These are phyloP conservation scores for Bromus sterilis DNA, from an alignment of 176 grass and related monocot genomes.

Conservation along the genomic window DNA sequence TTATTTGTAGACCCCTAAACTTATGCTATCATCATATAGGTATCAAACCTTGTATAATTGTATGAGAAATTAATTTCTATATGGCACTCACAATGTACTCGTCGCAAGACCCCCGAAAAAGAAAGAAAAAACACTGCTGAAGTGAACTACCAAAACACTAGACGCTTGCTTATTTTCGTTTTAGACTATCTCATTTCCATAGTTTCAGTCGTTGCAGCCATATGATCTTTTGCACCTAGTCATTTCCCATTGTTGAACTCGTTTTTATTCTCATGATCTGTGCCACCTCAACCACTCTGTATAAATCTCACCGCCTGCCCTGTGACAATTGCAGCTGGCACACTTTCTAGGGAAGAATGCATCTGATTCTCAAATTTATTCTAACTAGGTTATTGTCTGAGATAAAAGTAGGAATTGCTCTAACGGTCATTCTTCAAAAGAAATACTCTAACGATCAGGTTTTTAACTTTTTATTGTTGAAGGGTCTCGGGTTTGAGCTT, in stretches of 20 bases:
- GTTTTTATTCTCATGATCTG: neutral
- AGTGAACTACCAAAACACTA: neutral
- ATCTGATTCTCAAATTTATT: neutral
- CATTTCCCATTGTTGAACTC: neutral
- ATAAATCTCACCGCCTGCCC: neutral
- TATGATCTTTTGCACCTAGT: neutral
- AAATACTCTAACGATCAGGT: too few relatives aligned
- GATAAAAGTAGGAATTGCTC: neutral
- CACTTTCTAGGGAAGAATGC: neutral
- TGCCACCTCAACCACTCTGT: too few relatives aligned
- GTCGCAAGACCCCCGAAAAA: neutral
- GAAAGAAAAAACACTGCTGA: neutral
- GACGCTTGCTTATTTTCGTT: neutral
- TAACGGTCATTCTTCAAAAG: neutral
- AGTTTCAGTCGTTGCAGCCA: neutral
- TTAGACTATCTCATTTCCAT: neutral
- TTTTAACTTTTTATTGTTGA: constrained; percentile 12
- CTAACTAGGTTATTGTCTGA: neutral
- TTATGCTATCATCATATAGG: neutral
- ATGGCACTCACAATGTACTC: neutral
- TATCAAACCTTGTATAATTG: neutral
- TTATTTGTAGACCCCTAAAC: neutral
- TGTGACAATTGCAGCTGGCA: neutral
- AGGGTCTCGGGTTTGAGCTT: constrained; percentile 13
- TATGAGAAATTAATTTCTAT: neutral